Evolutionary conservation across 495 filamentous ascomycete genomes (phyloP).

Genomic region (Penicillium goetzii): DNA sequence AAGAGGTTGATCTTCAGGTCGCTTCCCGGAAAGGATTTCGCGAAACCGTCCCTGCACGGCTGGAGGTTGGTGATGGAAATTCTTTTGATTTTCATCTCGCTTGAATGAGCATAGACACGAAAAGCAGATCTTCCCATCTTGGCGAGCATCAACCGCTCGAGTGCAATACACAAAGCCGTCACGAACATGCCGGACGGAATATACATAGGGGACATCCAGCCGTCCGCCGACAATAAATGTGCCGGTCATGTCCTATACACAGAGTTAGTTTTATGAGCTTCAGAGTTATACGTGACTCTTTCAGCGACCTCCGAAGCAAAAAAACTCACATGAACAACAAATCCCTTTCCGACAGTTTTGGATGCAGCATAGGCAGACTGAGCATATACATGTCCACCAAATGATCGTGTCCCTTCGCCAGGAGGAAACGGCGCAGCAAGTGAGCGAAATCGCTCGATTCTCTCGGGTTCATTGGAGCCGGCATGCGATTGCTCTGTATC

Average conservation of each 20-base stretch:
- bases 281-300: neutral
- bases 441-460: conserved; percentile 40
- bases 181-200: conserved; percentile 57
- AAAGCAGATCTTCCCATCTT: conserved; percentile 58
- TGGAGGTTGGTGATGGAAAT: conserved; percentile 46
- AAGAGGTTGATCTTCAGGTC: conserved; percentile 40
- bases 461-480: conserved; percentile 29
- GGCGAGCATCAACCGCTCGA: conserved; percentile 58
- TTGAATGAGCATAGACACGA: conserved; percentile 67
- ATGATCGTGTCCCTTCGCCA: conserved; percentile 44
- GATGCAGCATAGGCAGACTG: conserved; percentile 66
- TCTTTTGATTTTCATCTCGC: conserved; percentile 39
- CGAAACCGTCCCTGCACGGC: conserved; percentile 43
- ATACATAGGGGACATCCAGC: conserved; percentile 61
- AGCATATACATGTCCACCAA: conserved; percentile 70
- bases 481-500: conserved; percentile 12
- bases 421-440: conserved; percentile 38
- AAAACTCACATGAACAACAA: conserved; percentile 63
- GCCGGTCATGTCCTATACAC: conserved; percentile 63
- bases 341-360: conserved; percentile 53
- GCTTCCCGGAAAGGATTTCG: conserved; percentile 42
- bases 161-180: conserved; percentile 62
- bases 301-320: neutral
- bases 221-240: conserved; percentile 64
- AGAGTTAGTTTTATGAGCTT: conserved; percentile 21